These are phyloP conservation scores for Trypanosoma avium DNA, from an alignment of 208 protist genomes.

Conservation along the genomic window DNA sequence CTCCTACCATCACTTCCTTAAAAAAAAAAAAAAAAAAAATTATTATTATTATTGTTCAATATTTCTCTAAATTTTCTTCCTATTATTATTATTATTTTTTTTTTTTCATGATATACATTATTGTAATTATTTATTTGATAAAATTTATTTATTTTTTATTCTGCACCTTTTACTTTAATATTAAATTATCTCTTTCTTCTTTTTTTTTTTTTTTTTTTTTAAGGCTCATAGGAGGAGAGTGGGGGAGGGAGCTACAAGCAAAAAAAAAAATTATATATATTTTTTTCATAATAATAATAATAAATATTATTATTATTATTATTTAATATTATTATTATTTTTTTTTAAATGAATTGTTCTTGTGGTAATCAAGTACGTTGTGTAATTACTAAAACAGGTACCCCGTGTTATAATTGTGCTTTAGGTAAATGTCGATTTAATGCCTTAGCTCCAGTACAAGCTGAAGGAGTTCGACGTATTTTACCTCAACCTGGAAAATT, in stretches of 20 bases:
- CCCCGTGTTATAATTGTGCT: conserved; percentile 54
- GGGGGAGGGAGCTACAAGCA: too few relatives aligned
- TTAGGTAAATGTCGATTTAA: conserved; percentile 62
- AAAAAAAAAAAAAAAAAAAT: too few relatives aligned
- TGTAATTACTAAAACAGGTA: conserved; percentile 50
- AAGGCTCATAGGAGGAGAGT: too few relatives aligned
- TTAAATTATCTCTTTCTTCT: background rate
- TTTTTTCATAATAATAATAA: too few relatives aligned
- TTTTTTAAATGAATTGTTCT: conserved; percentile 61
- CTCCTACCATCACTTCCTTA: too few relatives aligned
- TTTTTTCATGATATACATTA: too few relatives aligned
- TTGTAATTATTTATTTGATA: too few relatives aligned
- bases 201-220: conserved; percentile 8
- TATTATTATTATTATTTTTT: background rate
- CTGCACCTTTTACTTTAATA: background rate
- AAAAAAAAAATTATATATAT: too few relatives aligned
- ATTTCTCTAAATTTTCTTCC: background rate
- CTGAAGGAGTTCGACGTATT: conserved; percentile 64
- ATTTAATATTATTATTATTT: too few relatives aligned
- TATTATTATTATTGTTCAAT: background rate
- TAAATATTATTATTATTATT: too few relatives aligned
- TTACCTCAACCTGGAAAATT: conserved; percentile 29
- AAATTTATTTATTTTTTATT: background rate
- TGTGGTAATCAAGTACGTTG: conserved; percentile 53
- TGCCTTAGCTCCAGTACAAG: conserved; percentile 49